Base-by-base conservation (phyloP, 1,284 basidiomycete genomes). In the Tilletia caries region DNA sequence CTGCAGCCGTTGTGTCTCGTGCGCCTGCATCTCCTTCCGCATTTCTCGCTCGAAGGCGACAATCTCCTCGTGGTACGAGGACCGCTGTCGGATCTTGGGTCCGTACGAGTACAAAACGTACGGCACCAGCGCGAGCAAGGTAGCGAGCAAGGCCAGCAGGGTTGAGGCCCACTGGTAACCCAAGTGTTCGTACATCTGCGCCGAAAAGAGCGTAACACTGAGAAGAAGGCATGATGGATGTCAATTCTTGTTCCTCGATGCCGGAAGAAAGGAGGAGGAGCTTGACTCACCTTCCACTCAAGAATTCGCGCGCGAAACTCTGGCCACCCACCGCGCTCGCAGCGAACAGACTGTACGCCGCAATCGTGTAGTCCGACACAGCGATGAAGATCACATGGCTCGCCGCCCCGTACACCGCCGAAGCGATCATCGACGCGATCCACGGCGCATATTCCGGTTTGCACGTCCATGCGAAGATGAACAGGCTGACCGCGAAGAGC, bases 381-480 rank as follows among this genome's bases (percentile, higher is more conserved):
- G 75, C 72, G 58, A 77, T 69, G 70, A 79, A 79, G 50, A 79
- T 74, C 48, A 76, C 72, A 62, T 79, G 78, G 18, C 73, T 75
- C 34, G 74, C 73, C 33, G 76, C 66, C 18, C 77, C 78, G 48
- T 79, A 78, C 1, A 72, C 58, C 0, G 67, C 74, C 5, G 72
- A 69, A 2, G 75, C 76, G 27, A 79, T 68, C 66, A 74, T 64
- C 10, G 75, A 72, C 10, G 75, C 72, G 67, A 77, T 78, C 76
- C 76, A 78, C 6, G 71, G 78, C 5, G 78, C 67, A 13, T 74
- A 72, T 34, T 62, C 58, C 8, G 65, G 33, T 32, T 50, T 41
- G 33, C 32, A 34, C 0, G 78, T 79, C 78, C 78, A 79, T 1
- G 77, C 78, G 52, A 79, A 79, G 70, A 77, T 77, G 71, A 75